phyloP scores from a whole-genome alignment of 108 stramenopile genomes.

The Cyclotella atomus region DNA sequence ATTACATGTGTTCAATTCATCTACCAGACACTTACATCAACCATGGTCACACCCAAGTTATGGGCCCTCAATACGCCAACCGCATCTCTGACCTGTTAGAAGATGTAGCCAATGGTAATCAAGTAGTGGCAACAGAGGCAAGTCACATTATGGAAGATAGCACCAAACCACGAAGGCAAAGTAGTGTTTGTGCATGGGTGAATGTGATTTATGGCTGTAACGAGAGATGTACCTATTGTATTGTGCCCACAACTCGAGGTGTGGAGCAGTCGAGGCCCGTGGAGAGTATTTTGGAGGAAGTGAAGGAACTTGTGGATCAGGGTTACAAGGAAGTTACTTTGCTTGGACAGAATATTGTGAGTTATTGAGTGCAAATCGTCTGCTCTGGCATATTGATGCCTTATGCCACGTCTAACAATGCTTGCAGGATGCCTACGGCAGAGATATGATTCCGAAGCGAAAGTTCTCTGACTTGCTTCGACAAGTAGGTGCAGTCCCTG shows the following conservation, averaged over 20 bases:
- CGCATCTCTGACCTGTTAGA: constrained; percentile 92
- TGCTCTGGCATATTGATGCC: no score
- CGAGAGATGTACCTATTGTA: constrained; percentile 97
- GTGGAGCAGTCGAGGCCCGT: constrained; percentile 94
- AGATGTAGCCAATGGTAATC: constrained; percentile 91
- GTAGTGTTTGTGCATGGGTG: constrained; percentile 91
- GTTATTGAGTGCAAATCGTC: no score
- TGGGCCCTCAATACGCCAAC: constrained; percentile 97
- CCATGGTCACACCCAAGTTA: no score
- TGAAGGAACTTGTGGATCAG: constrained; percentile 79
- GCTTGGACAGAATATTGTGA: constrained; percentile 93
- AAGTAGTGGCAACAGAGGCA: constrained; percentile 95
- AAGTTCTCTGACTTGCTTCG: constrained; percentile 93
- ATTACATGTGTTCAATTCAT: no score
- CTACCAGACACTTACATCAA: no score
- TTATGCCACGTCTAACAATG: no score
- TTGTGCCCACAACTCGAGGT: constrained; percentile 95
- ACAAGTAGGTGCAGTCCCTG: constrained; percentile 74
- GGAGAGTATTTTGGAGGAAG: constrained; percentile 90
- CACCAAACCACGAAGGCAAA: constrained; percentile 86
- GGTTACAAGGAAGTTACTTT: constrained; percentile 95
- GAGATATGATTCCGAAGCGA: constrained; percentile 94
- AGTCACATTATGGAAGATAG: constrained; percentile 96
- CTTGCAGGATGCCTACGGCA: constrained; percentile 85
- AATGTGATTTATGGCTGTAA: constrained; percentile 98